Base-by-base conservation (phyloP, 2,329 filamentous ascomycete species). In the Stachybotrys echinatus region DNA sequence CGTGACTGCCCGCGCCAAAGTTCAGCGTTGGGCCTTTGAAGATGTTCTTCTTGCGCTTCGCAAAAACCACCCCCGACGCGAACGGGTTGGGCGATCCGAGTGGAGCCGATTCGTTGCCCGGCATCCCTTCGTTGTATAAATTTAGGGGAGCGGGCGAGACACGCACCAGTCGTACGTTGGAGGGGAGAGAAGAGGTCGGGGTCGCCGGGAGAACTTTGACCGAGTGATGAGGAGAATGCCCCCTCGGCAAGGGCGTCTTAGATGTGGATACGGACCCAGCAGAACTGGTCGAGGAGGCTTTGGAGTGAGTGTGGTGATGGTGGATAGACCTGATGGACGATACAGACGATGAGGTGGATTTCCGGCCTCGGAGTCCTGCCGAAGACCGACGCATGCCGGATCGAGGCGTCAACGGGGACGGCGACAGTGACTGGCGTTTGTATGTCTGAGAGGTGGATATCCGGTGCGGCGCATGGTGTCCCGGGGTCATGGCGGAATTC, bases 141-240 rank as follows among this genome's bases (percentile, higher is more conserved):
- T 69, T 73, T 20, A 80, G 61, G 0, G 77, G 69, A 10, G 77
- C 73, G 0, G 79, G 70, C 2, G 79, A 74, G 1, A 76, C 74
- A 23, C 91, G 83, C 2, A 92, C 89, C 12, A 96, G 75, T 3
- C 92, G 85, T 52, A 96, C 88, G 57, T 92, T 95, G 47, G 84
- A 88, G 0, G 92, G 92, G 60, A 97, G 95, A 1, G 81, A 74
- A 3, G 80, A 72, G 0, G 87, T 92, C 0, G 92, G 92, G 0
- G 92, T 96, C 0, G 89, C 89, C 1, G 94, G 92, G 3, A 97
- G 81, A n/a, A 97, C 88, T 70, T 97, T 97, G 60, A 97, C 87
- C 0, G 89, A 95, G 57, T 89, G 83, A 65, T 96, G 91, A 1
- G 94, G 92, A 3, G 87, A 92, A 21, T 88, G 83, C 14, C 80